Evolutionary conservation across 371 early-diverging fungal genomes (phyloP).

Genomic region (Dichotomocladium elegans): DNA sequence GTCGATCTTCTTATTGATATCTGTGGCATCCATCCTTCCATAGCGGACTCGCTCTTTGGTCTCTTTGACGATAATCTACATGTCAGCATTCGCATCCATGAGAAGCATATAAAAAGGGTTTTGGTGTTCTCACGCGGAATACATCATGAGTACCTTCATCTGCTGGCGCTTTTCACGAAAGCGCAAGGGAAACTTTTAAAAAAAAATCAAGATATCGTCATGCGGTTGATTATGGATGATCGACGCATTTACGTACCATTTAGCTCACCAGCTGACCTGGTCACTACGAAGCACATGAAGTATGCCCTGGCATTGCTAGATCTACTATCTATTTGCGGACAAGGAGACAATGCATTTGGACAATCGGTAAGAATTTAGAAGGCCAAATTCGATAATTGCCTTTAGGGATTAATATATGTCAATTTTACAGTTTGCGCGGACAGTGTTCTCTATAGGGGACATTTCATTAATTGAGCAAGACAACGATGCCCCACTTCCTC

Average conservation of each 20-base stretch:
- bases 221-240: conserved; percentile 42
- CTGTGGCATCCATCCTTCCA: conserved; percentile 11
- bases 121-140: conserved; percentile 34
- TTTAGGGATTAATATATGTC: not conserved
- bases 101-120: conserved; percentile 38
- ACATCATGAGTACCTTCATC: conserved; percentile 33
- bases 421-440: conserved; percentile 29
- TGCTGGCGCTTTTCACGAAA: conserved; percentile 37
- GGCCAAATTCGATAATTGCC: not conserved
- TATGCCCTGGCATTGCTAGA: conserved; percentile 41
- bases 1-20: conserved; percentile 45
- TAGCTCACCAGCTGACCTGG: conserved; percentile 13
- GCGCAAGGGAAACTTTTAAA: conserved; percentile 44
- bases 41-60: conserved; percentile 12
- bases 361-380: conserved; percentile 37
- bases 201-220: conserved; percentile 38
- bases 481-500: not conserved
- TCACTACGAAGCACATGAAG: conserved; percentile 16
- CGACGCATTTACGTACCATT: conserved; percentile 36
- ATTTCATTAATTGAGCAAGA: conserved; percentile 15
- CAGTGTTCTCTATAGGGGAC: conserved; percentile 26
- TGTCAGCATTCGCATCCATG: conserved; percentile 33
- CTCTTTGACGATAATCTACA: conserved; percentile 35
- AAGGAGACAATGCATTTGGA: conserved; percentile 48
- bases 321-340: conserved; percentile 42